Percentiles rank a stretch among this genome's conserved stretches.
phyloP scores from a whole-genome alignment of 2,329 filamentous ascomycete species.

The Colletotrichum aenigma region DNA sequence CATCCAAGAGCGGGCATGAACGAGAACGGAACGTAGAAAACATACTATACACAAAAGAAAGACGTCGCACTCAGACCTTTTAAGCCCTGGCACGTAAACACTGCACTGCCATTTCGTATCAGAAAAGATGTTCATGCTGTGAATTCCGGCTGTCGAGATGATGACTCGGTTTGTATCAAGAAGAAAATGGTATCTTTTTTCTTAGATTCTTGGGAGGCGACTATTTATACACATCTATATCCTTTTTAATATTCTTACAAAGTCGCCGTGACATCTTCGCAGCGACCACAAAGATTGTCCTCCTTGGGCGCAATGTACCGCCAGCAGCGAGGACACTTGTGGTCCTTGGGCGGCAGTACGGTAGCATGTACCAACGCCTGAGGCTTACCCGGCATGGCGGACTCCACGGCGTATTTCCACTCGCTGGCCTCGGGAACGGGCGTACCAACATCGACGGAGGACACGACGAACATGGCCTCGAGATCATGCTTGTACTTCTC shows the following conservation, averaged over 20 bases:
- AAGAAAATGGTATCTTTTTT: not conserved
- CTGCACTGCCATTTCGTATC: not conserved
- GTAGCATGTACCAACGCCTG: slow-evolving; percentile 41
- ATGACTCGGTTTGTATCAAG: not conserved
- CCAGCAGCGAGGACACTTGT: slow-evolving; percentile 92
- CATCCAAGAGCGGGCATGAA: not conserved
- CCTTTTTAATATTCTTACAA: not conserved
- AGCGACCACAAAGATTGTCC: slow-evolving; percentile 73
- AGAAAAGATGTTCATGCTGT: not conserved
- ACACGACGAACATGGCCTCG: slow-evolving; percentile 72
- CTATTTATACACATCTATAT: not conserved
- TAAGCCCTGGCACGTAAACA: not conserved
- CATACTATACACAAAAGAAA: not conserved
- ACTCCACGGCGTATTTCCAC: slow-evolving; percentile 47
- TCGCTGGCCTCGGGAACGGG: slow-evolving; percentile 27
- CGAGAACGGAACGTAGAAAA: not conserved
- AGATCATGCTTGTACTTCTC: slow-evolving; percentile 55
- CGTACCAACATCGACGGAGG: slow-evolving; percentile 58
- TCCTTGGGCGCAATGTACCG: slow-evolving; percentile 74
- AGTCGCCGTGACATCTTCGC: slow-evolving; percentile 64
- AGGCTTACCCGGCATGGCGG: slow-evolving; percentile 40
- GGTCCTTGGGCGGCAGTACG: slow-evolving; percentile 52
- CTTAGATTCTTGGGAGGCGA: not conserved
- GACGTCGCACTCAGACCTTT: not conserved
- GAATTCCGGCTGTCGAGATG: not conserved